A percentile compares a stretch with the other conserved stretches of the same genome.
Evolutionary conservation across 1,284 basidiomycete genomes (phyloP).

Genomic region (Volvariella volvacea): DNA sequence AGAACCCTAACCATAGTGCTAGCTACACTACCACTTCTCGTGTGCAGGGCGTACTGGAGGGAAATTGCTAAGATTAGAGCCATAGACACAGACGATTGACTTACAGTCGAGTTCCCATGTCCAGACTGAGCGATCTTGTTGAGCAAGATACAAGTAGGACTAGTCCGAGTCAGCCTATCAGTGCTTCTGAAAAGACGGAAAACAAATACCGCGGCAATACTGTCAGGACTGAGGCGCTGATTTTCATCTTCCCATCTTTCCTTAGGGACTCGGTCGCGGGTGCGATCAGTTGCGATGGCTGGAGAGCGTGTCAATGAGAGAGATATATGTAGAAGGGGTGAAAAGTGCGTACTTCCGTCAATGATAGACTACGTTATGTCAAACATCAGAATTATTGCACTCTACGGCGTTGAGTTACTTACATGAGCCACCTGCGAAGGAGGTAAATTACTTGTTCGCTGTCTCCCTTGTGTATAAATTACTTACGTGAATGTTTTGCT

Average conservation of each 20-base stretch:
- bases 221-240: slow-evolving; percentile 47
- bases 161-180: slow-evolving; percentile 18
- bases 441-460: neutral
- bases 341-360: slow-evolving; percentile 38
- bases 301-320: neutral
- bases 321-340: slow-evolving; percentile 2
- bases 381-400: no score
- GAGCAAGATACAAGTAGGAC: slow-evolving; percentile 50
- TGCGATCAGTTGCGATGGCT: slow-evolving; percentile 45
- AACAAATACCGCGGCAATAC: slow-evolving; percentile 53
- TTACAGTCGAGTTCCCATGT: slow-evolving; percentile 67
- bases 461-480: neutral
- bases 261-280: slow-evolving; percentile 26
- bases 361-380: slow-evolving; percentile 45
- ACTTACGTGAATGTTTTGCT: slow-evolving; percentile 70
- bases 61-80: neutral
- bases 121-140: slow-evolving; percentile 57
- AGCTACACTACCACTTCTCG: slow-evolving; percentile 36
- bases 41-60: slow-evolving; percentile 37
- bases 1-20: neutral
- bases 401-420: no score
- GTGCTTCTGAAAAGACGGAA: slow-evolving; percentile 1
- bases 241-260: slow-evolving; percentile 36
- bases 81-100: slow-evolving; percentile 14
- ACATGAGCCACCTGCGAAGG: slow-evolving; percentile 52